Base-by-base conservation (phyloP, 1,139 yeast genomes). In the Blastobotrys persicus region DNA sequence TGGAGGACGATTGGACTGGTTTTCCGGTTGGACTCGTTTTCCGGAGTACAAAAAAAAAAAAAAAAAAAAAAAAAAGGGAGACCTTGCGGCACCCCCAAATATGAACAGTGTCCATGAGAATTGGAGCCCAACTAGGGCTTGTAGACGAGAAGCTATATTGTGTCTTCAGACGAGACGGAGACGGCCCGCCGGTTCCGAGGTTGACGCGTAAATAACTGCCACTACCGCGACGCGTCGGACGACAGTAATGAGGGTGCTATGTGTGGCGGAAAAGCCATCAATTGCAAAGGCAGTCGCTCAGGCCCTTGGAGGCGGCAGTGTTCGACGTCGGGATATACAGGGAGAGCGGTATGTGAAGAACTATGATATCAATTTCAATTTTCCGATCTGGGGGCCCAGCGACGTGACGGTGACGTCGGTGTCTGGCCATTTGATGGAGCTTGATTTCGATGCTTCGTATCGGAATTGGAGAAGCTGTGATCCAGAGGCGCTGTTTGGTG, bases 231-330 rank as follows among this genome's bases (percentile, higher is more conserved):
- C 38, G 44, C 44, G 43, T 40, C 31, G 3, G 14, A 9, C 6
- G 16, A 12, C 6, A 11, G 16, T 40, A 19, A 84, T 85, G 89
- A 82, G 74, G 62, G 80, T 94, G 4, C 78, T 94, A 48, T 92
- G 98, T 69, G 97, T 94, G 52, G 98, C 99, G 1, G 99, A 94
- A 70, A 94, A 94, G 69, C 95, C 95, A 49, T 87, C 96, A 1
- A 92, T 94, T 47, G 95, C 98, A 7, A 88, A 85, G 64, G 86
- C 89, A 20, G 92, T 94, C 12, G 80, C 96, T 0, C 65, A 69
- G 31, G 82, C 84, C 1, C 76, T 92, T 3, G 82, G 92, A 18
- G 96, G 96, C 4, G 95, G 95, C 0, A 64, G 77, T 3, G 71
- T 75, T 28, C 63, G 19, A 18, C 47, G 46, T 60, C 45, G 44